Conservation (phyloP, 768 basidiomycete genomes). For the Krasilnikovozyma curviuscula region DNA sequence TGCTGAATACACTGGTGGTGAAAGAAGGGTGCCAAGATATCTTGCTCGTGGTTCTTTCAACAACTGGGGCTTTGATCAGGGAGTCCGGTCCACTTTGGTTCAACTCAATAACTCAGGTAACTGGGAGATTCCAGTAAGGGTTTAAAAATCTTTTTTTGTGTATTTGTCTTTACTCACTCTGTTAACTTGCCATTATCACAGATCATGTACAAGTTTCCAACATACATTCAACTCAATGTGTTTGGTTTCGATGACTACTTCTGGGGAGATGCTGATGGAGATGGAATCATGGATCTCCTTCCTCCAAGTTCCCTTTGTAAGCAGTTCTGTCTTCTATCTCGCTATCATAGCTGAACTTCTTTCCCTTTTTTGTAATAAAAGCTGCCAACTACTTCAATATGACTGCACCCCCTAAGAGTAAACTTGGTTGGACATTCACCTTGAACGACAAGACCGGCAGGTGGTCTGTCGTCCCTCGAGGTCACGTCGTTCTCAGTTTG, state of each 20-base stretch:
- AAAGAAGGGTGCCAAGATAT: conserved; percentile 68
- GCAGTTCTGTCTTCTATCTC: background rate
- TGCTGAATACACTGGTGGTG: conserved; percentile 35
- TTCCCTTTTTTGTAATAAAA: background rate
- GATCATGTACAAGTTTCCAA: conserved; percentile 78
- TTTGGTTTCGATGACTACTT: conserved; percentile 81
- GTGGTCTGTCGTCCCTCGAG: conserved; percentile 66
- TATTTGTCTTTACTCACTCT: too few species aligned
- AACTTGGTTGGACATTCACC: conserved; percentile 66
- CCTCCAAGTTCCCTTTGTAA: conserved; percentile 47
- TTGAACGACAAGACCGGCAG: conserved; percentile 57
- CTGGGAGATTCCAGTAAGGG: conserved; percentile 45
- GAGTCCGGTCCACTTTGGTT: conserved; percentile 50
- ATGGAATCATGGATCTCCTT: conserved; percentile 72
- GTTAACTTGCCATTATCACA: background rate
- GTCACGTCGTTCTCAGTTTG: conserved; percentile 58
- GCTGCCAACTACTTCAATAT: conserved; percentile 75
- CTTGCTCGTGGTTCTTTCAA: conserved; percentile 79
- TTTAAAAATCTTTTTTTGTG: too few species aligned
- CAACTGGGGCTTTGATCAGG: conserved; percentile 74
- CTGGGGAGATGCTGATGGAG: conserved; percentile 74
- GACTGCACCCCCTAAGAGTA: conserved; percentile 56
- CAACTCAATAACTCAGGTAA: conserved; percentile 38
- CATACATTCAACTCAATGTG: conserved; percentile 72
- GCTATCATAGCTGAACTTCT: background rate